Base-by-base conservation (phyloP, 1,284 basidiomycete genomes). In the Phellopilus nigrolimitatus region DNA sequence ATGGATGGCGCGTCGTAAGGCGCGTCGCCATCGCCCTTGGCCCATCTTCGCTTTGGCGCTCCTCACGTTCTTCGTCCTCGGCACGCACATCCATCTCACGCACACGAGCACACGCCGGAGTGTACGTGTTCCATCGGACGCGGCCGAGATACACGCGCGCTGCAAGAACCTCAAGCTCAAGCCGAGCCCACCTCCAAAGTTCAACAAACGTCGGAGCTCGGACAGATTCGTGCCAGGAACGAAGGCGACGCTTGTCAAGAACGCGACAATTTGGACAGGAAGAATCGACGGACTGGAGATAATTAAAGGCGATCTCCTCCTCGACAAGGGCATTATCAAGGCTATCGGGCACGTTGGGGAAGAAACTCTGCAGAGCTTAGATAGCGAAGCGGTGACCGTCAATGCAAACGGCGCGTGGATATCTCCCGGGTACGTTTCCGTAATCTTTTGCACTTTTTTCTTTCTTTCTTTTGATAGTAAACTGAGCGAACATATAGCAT, bases 201-300 rank as follows among this genome's bases (percentile, higher is more conserved):
- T 87, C 61, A 63, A 68, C 41, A 62, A 67, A 24, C 76, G 91
- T 12, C 74, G 73, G 5, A 65, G 64, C 28, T 90, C 83, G 4
- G 90, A 94, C 62, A 72, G 91, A 36, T 88, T 78, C 59, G 87
- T 84, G 48, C 66, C 68, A 4, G 84, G 82, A 3, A 86, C 84
- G 0, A 74, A 74, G 34, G 69, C 82, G 2, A 82, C 82, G 5
- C 71, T 85, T 58, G 83, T 95, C 59, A 75, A 75, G 63, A 92
- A 95, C 64, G 89, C 81, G 2, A 82, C 80, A 0, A 75, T 95
- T 17, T 90, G 91, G 76, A 91, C 88, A 0, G 90, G 90, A 15
- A 76, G 75, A 40, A 66, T 80, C 31, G 78, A 82, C 46, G 84
- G 82, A 4, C 76, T 74, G 17, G 79, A 86, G 58, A 68, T 88